Conservation (phyloP, 2,329 filamentous ascomycete genomes). For the Aspergillus quadrilineatus region DNA sequence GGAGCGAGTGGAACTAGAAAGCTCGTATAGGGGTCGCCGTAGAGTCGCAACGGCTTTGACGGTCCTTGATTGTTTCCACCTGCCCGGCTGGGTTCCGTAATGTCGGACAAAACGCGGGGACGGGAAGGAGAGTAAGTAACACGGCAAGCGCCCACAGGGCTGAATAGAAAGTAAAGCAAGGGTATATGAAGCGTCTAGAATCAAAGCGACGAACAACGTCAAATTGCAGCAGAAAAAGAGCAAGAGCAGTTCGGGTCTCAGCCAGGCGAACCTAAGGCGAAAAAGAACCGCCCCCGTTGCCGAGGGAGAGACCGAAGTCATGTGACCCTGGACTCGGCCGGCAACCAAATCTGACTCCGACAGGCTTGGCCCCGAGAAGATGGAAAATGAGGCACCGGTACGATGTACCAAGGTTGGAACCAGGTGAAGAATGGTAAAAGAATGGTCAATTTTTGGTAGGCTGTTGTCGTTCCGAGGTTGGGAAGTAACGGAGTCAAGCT, state of each 20-base stretch:
- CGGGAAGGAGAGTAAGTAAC: background rate
- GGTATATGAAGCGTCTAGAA: background rate
- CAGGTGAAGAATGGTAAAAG: background rate
- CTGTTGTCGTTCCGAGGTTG: too few relatives aligned
- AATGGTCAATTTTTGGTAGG: too few relatives aligned
- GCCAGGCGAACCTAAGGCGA: conserved; percentile 16
- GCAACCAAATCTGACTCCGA: conserved; percentile 11
- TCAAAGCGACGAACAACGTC: background rate
- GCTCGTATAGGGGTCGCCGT: background rate
- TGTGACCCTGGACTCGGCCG: conserved; percentile 21
- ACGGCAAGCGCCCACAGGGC: background rate
- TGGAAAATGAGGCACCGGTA: background rate
- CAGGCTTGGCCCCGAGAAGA: too few relatives aligned
- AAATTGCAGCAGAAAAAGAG: background rate
- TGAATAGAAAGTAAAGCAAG: background rate
- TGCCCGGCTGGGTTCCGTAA: conserved; percentile 11
- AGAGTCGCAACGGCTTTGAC: background rate
- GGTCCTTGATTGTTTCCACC: background rate
- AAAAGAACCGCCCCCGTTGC: conserved; percentile 19
- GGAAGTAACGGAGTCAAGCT: background rate
- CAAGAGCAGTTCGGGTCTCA: background rate
- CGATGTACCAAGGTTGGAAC: background rate
- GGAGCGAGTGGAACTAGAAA: background rate
- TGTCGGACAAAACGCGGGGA: conserved; percentile 16
- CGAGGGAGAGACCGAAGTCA: conserved; percentile 17